These are phyloP conservation scores for Melampsora larici-populina DNA, from an alignment of 1,284 basidiomycete genomes.

Conservation along the genomic window DNA sequence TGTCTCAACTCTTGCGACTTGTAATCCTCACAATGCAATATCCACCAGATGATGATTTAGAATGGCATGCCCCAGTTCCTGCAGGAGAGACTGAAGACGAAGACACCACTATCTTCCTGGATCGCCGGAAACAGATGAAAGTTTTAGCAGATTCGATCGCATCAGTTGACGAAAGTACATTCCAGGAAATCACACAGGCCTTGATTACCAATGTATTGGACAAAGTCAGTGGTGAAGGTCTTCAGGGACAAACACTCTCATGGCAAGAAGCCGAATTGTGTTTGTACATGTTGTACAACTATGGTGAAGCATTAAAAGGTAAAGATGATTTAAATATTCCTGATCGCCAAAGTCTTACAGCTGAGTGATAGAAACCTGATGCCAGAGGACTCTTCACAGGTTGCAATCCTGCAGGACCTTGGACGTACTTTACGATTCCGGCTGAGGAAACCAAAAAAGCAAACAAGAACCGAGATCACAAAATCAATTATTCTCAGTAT, in stretches of 20 bases:
- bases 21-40: slow-evolving; percentile 70
- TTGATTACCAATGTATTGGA: slow-evolving; percentile 70
- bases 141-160: slow-evolving; percentile 76
- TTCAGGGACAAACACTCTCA: slow-evolving; percentile 61
- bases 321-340: not conserved
- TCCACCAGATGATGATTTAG: slow-evolving; percentile 60
- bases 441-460: slow-evolving; percentile 40
- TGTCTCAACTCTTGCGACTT: slow-evolving; percentile 73
- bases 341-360: not conserved
- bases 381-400: slow-evolving; percentile 6
- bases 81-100: slow-evolving; percentile 83
- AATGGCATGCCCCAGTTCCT: slow-evolving; percentile 82
- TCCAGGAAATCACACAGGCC: slow-evolving; percentile 68
- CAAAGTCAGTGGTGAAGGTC: slow-evolving; percentile 60
- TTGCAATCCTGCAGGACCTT: slow-evolving; percentile 18
- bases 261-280: slow-evolving; percentile 96
- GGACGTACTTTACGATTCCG: slow-evolving; percentile 37
- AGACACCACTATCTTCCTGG: slow-evolving; percentile 76
- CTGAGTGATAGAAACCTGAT: not conserved
- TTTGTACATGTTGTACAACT: slow-evolving; percentile 84
- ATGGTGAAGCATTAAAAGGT: slow-evolving; percentile 65
- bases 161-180: slow-evolving; percentile 74
- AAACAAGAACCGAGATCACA: slow-evolving; percentile 42
- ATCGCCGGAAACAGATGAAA: slow-evolving; percentile 81
- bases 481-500: slow-evolving; percentile 51